Percentiles rank a stretch among this genome's conserved stretches.
Evolutionary conservation across 2,329 filamentous ascomycete species (phyloP).

Genomic region (Claviceps humidiphila): DNA sequence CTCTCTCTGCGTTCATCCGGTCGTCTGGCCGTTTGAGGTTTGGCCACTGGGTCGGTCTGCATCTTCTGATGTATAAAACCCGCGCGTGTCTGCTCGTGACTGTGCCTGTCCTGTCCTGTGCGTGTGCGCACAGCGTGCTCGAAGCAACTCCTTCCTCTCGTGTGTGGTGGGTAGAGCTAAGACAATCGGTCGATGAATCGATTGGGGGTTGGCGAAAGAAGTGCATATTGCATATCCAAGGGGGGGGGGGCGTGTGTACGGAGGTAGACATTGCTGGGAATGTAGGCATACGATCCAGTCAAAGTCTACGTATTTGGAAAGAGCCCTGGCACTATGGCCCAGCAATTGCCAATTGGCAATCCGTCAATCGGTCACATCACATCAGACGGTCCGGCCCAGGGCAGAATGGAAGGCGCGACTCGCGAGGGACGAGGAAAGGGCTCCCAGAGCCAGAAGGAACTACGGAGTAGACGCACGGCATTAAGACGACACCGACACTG

Average conservation of each 20-base stretch:
- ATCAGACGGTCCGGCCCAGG: too few relatives aligned
- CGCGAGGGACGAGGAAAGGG: slow-evolving; percentile 3
- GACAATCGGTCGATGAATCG: background rate
- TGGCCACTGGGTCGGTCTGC: background rate
- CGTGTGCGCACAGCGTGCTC: background rate
- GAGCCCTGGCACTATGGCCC: background rate
- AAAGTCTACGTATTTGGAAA: background rate
- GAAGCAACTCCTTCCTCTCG: background rate
- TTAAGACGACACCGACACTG: background rate
- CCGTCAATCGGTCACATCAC: too few relatives aligned
- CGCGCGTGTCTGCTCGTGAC: background rate
- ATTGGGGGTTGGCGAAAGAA: background rate
- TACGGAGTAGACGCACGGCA: background rate
- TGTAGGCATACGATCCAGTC: background rate
- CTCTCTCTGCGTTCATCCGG: background rate
- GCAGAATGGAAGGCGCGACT: background rate
- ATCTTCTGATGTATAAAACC: background rate
- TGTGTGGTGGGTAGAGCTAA: too few relatives aligned
- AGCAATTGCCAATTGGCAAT: background rate
- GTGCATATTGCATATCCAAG: background rate
- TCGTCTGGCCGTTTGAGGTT: background rate
- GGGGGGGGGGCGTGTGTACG: background rate
- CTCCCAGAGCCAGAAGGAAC: background rate
- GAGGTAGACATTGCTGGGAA: background rate
- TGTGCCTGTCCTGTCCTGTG: background rate